phyloP scores from a whole-genome alignment of 2,329 filamentous ascomycete species.

The Decorospora gaudefroyi region DNA sequence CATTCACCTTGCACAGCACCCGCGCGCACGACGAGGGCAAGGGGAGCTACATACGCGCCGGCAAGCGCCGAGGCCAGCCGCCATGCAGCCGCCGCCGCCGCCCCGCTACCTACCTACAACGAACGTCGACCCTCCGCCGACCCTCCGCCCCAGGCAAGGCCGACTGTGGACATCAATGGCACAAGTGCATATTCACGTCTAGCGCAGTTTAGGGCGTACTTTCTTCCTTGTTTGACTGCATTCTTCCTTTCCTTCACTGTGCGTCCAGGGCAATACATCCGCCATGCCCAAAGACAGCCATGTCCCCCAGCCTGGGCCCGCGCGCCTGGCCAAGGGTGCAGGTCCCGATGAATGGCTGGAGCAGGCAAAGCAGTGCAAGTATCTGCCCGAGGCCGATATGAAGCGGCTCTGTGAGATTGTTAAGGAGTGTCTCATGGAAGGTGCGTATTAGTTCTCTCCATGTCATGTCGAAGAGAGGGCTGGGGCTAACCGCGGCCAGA shows the following conservation, averaged over 20 bases:
- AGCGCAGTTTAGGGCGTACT: too few relatives aligned
- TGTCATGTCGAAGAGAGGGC: too few relatives aligned
- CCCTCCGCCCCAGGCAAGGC: constrained; percentile 13
- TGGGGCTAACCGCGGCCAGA: constrained; percentile 58
- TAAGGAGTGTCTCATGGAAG: constrained; percentile 98
- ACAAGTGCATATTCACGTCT: too few relatives aligned
- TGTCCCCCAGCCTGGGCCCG: constrained; percentile 88
- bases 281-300: constrained; percentile 53
- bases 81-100: constrained; percentile 11
- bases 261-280: constrained; percentile 15
- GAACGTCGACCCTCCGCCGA: constrained; percentile 13
- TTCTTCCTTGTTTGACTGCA: too few relatives aligned
- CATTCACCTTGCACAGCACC: constrained; percentile 6
- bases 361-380: constrained; percentile 95
- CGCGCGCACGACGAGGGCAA: too few relatives aligned
- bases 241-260: too few relatives aligned
- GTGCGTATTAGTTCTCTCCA: constrained; percentile 62
- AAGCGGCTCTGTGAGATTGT: constrained; percentile 99
- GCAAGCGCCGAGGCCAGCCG: constrained; percentile 31
- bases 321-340: constrained; percentile 79
- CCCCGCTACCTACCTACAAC: constrained; percentile 12
- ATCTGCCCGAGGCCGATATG: constrained; percentile 94
- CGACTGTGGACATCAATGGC: too few relatives aligned
- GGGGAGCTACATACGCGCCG: constrained; percentile 11
- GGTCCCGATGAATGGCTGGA: constrained; percentile 96